Conservation (phyloP, 352 stramenopile genomes). For the Phytopythium sindhum region DNA sequence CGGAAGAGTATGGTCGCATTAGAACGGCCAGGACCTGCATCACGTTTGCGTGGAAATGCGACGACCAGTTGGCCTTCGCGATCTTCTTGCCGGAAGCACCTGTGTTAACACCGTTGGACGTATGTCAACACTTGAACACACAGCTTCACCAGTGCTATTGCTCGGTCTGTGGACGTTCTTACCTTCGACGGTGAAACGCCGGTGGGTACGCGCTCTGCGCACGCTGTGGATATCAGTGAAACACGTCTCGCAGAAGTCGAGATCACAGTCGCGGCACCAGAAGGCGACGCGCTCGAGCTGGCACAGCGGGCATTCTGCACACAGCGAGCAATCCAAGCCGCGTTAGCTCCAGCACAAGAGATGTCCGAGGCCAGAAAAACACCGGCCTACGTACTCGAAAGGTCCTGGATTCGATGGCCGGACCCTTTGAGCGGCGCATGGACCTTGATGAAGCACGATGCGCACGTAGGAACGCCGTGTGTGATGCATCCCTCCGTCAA, state of each 20-base stretch:
- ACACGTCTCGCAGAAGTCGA: slow-evolving; percentile 63
- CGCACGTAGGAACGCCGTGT: slow-evolving; percentile 12
- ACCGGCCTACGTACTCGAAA: slow-evolving; percentile 26
- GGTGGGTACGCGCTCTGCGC: slow-evolving; percentile 23
- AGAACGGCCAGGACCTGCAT: slow-evolving; percentile 28
- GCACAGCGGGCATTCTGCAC: slow-evolving; percentile 63
- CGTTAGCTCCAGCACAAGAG: neutral
- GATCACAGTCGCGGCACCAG: slow-evolving; percentile 59
- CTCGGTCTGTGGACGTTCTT: neutral
- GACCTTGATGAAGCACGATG: slow-evolving; percentile 16
- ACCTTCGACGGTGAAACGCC: slow-evolving; percentile 44
- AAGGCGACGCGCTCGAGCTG: slow-evolving; percentile 34
- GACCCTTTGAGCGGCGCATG: slow-evolving; percentile 12
- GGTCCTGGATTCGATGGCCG: slow-evolving; percentile 16
- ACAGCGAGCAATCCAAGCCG: neutral
- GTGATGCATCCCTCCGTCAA: slow-evolving; percentile 17
- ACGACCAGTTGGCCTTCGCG: slow-evolving; percentile 38
- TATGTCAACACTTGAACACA: neutral
- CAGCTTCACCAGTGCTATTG: too few species aligned
- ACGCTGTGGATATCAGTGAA: slow-evolving; percentile 49
- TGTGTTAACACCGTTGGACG: slow-evolving; percentile 5
- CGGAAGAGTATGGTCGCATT: neutral
- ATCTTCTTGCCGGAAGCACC: slow-evolving; percentile 40
- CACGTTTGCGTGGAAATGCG: slow-evolving; percentile 37
- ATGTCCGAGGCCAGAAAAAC: neutral